Conservation (phyloP, 2,329 filamentous ascomycete genomes). For the Aspergillus fumigatus region DNA sequence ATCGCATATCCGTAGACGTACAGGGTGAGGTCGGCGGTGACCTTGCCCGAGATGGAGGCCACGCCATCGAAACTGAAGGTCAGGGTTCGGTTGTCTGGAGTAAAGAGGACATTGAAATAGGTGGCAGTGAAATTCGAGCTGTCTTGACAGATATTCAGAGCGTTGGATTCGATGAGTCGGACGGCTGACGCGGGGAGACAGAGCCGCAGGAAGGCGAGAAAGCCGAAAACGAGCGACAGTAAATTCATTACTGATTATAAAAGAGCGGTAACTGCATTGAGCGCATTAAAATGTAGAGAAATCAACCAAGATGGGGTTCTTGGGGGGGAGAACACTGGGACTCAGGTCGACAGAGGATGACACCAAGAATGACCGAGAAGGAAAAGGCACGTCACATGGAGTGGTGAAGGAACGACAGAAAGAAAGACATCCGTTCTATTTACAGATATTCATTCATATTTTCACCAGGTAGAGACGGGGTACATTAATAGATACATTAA, state of each 20-base stretch:
- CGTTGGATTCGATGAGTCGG: conserved; percentile 7
- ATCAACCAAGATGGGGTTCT: not conserved
- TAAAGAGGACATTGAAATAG: conserved; percentile 74
- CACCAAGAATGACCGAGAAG: not conserved
- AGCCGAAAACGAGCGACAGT: conserved; percentile 62
- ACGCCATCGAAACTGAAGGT: conserved; percentile 73
- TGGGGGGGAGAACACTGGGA: not conserved
- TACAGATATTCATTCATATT: too few species aligned
- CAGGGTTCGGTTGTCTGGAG: conserved; percentile 63
- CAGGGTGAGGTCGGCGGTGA: conserved; percentile 70
- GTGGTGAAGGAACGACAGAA: too few species aligned
- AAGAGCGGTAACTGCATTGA: not conserved
- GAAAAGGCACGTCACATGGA: not conserved
- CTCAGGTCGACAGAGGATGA: not conserved
- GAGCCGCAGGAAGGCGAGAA: conserved; percentile 61
- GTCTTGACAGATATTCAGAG: conserved; percentile 73
- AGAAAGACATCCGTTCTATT: too few species aligned
- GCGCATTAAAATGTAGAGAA: not conserved
- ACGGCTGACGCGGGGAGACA: conserved; percentile 48
- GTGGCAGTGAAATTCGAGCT: conserved; percentile 83
- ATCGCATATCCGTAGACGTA: conserved; percentile 77
- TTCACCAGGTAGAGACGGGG: too few species aligned
- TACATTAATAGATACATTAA: too few species aligned
- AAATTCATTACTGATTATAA: not conserved
- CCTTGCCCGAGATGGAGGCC: conserved; percentile 76